Conservation (phyloP, 306 rosid species). For the Prunus mongolica region DNA sequence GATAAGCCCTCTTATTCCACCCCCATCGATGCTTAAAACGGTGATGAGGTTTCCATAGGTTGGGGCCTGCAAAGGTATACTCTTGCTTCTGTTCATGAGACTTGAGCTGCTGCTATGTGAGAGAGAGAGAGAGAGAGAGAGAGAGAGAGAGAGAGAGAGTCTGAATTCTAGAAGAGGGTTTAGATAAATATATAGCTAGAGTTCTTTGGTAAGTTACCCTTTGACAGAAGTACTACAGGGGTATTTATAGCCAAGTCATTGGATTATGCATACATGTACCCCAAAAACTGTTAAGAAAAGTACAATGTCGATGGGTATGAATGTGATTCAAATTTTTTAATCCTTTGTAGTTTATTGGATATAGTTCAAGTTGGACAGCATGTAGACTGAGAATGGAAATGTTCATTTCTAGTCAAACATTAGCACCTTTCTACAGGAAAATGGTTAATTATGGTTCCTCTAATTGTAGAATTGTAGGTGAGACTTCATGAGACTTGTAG, state of each 20-base stretch:
- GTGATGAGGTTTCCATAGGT: conserved; percentile 55
- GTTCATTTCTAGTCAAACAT: background rate
- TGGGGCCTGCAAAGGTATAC: conserved; percentile 39
- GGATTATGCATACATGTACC: background rate
- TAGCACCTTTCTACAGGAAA: too few species aligned
- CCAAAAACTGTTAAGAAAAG: background rate
- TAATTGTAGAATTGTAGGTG: background rate
- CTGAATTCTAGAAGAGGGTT: background rate
- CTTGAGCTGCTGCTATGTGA: background rate
- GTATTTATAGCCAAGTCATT: background rate
- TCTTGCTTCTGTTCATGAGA: conserved; percentile 10
- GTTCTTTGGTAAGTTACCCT: background rate
- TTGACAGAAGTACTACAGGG: background rate
- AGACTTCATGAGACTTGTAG: background rate
- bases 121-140: background rate
- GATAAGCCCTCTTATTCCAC: conserved; percentile 72
- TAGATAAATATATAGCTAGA: background rate
- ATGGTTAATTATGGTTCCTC: background rate
- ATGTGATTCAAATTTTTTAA: background rate
- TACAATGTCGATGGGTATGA: background rate
- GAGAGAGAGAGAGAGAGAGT: background rate
- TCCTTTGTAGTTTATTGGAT: background rate
- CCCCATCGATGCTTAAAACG: conserved; percentile 70
- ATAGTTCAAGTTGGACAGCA: background rate
- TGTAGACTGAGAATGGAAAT: background rate